Conservation (phyloP, 2,329 filamentous ascomycete species). For the Phaeosphaeriaceae sp. region DNA sequence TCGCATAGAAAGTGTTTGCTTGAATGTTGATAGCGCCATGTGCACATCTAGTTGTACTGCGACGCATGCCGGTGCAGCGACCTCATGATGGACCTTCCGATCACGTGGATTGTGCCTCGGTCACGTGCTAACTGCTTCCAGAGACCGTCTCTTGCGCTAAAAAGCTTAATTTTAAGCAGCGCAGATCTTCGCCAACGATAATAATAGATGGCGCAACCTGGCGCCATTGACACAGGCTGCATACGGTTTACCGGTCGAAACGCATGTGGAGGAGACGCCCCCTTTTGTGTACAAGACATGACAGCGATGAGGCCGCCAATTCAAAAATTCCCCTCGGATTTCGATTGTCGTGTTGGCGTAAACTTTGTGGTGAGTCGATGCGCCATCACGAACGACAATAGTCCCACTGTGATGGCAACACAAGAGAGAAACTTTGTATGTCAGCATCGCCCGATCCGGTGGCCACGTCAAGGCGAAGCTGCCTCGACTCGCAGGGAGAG, state of each 20-base stretch:
- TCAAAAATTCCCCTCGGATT: not conserved
- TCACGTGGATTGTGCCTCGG: not conserved
- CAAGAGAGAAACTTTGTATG: slow-evolving; percentile 10
- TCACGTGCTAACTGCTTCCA: not conserved
- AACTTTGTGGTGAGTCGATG: slow-evolving; percentile 20
- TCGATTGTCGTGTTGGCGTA: slow-evolving; percentile 7
- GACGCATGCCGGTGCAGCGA: slow-evolving; percentile 9
- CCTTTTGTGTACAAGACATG: slow-evolving; percentile 6
- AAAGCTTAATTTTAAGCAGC: slow-evolving; percentile 12
- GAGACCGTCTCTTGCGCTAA: slow-evolving; percentile 1
- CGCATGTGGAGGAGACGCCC: slow-evolving; percentile 5
- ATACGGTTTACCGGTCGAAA: slow-evolving; percentile 9
- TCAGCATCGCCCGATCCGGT: slow-evolving; percentile 16
- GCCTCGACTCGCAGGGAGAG: slow-evolving; percentile 15
- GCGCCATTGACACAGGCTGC: slow-evolving; percentile 8
- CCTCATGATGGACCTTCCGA: not conserved
- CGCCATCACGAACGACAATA: slow-evolving; percentile 7
- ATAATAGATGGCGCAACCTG: slow-evolving; percentile 11
- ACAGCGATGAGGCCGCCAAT: not conserved
- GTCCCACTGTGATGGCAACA: slow-evolving; percentile 9
- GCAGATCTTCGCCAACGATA: slow-evolving; percentile 10
- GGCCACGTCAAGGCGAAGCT: slow-evolving; percentile 22
- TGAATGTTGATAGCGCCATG: not conserved
- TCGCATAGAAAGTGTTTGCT: not conserved
- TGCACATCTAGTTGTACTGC: not conserved